phyloP scores from a whole-genome alignment of 495 filamentous ascomycete species.

The Penicillium paxilli region DNA sequence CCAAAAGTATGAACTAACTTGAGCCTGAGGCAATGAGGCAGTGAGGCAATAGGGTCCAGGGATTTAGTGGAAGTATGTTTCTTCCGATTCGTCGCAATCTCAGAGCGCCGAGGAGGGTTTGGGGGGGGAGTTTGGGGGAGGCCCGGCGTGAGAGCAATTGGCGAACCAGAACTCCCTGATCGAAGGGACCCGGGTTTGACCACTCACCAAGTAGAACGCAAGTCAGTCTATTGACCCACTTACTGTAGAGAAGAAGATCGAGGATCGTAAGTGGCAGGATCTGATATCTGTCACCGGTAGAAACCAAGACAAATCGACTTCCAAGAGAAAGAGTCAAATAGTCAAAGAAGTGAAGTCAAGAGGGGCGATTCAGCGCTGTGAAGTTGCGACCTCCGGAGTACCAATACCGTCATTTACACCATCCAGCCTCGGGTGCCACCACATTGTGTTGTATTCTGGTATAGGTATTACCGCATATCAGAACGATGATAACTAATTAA shows the following conservation, averaged over 20 bases:
- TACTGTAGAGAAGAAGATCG: not conserved
- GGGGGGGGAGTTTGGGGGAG: slow-evolving; percentile 9
- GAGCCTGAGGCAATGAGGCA: slow-evolving; percentile 21
- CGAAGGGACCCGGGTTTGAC: slow-evolving; percentile 22
- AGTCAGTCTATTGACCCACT: slow-evolving; percentile 3
- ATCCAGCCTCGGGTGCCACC: not conserved
- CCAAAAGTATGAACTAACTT: slow-evolving; percentile 17
- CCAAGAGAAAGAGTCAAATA: not conserved
- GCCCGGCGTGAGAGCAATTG: slow-evolving; percentile 35
- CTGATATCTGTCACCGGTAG: too few relatives aligned
- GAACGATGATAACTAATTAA: too few relatives aligned
- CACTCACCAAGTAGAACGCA: slow-evolving; percentile 21
- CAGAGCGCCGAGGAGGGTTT: slow-evolving; percentile 17
- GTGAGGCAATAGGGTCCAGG: slow-evolving; percentile 3
- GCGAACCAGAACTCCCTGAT: slow-evolving; percentile 45
- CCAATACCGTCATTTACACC: not conserved
- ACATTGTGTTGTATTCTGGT: not conserved
- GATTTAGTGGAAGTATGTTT: slow-evolving; percentile 10
- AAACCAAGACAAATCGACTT: not conserved
- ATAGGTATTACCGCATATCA: too few relatives aligned
- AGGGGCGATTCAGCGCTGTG: not conserved
- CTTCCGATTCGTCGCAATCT: slow-evolving; percentile 33
- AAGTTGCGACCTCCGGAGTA: not conserved
- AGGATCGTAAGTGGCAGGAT: not conserved
- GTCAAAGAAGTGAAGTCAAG: not conserved